Percentiles rank a stretch among this genome's conserved stretches.
Evolutionary conservation across 1,284 basidiomycete genomes (phyloP).

Genomic region (Naganishia sp.): DNA sequence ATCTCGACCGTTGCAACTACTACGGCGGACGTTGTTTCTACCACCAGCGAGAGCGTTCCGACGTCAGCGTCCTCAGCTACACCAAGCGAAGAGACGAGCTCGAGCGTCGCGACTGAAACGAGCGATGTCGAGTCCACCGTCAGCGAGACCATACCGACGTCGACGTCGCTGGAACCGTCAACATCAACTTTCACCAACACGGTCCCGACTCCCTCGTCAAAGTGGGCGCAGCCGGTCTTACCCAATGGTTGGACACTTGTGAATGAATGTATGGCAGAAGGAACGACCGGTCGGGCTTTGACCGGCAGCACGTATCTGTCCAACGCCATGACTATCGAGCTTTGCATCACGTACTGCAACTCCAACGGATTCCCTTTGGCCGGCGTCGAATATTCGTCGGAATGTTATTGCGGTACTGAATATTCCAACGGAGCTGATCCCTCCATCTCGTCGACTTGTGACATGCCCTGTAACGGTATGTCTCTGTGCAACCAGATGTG

Average conservation of each 20-base stretch:
- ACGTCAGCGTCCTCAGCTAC: no score
- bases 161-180: not conserved
- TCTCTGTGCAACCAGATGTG: not conserved
- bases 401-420: slow-evolving; percentile 42
- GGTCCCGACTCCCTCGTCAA: not conserved
- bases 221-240: slow-evolving; percentile 3
- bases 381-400: slow-evolving; percentile 41
- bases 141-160: not conserved
- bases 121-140: not conserved
- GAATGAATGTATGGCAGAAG: slow-evolving; percentile 36
- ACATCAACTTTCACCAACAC: not conserved
- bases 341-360: slow-evolving; percentile 39
- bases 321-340: slow-evolving; percentile 36
- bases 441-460: slow-evolving; percentile 29
- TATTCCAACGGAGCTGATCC: slow-evolving; percentile 36
- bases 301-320: slow-evolving; percentile 37
- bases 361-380: slow-evolving; percentile 39
- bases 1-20: no score
- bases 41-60: no score
- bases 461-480: slow-evolving; percentile 38
- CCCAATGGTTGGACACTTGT: slow-evolving; percentile 4
- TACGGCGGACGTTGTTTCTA: no score
- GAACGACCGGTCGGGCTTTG: slow-evolving; percentile 37
- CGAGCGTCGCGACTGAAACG: no score
- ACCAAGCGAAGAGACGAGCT: no score